A percentile compares a stretch with the other conserved stretches of the same genome.
Evolutionary conservation across 768 basidiomycete genomes (phyloP).

Genomic region (Phylloporus sp.): DNA sequence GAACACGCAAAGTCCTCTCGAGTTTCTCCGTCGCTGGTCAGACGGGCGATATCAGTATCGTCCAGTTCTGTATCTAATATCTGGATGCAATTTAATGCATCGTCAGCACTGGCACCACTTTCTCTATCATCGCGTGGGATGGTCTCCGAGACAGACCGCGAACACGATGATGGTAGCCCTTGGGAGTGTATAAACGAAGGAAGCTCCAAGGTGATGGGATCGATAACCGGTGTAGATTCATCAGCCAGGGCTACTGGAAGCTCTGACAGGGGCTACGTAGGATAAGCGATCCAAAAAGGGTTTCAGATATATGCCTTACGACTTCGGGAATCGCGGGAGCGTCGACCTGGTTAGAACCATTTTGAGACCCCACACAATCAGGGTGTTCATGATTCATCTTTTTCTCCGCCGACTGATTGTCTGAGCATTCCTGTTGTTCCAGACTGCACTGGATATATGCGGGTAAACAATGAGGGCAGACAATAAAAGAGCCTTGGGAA

Average conservation of each 20-base stretch:
- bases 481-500: not conserved
- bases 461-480: constrained; percentile 2
- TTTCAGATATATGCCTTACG: constrained; percentile 11
- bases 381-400: not conserved
- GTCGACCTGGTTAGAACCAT: not conserved
- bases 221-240: not conserved
- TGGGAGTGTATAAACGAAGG: not conserved
- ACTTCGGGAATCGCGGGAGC: not conserved
- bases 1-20: constrained; percentile 16
- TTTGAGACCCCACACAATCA: not conserved
- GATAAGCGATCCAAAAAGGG: constrained; percentile 1
- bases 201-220: not conserved
- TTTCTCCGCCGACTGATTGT: not conserved
- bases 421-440: not conserved
- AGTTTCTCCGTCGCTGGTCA: constrained; percentile 2
- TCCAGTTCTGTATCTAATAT: not conserved
- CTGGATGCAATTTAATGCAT: not conserved
- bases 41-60: not conserved
- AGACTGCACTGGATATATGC: constrained; percentile 23
- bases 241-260: not conserved
- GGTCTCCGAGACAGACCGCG: not conserved
- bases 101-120: not conserved
- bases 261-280: not conserved
- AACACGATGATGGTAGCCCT: not conserved
- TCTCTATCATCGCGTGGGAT: not conserved